Evolutionary conservation across 2,329 filamentous ascomycete genomes (phyloP).

Genomic region (Fusarium mexicanum): DNA sequence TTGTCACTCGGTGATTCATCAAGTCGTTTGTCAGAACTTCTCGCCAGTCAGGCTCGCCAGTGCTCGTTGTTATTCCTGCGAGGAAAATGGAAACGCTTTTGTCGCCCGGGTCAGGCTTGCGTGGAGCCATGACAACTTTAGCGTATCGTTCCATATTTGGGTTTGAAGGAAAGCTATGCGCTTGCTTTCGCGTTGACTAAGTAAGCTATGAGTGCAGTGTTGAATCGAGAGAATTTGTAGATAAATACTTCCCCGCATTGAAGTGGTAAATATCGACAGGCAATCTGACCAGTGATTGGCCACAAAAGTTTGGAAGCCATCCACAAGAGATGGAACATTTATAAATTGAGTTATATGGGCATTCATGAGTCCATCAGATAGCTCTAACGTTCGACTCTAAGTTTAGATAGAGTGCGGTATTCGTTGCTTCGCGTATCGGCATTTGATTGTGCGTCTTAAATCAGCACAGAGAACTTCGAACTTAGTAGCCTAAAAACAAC

Average conservation of each 20-base stretch:
- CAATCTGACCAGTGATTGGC: background rate
- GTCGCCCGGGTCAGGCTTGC: background rate
- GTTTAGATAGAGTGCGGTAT: too few relatives aligned
- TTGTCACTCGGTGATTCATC: constrained; percentile 57
- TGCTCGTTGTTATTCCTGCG: constrained; percentile 64
- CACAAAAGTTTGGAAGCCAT: background rate
- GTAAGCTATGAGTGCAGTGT: background rate
- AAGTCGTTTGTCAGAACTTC: constrained; percentile 53
- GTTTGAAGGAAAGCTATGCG: too few relatives aligned
- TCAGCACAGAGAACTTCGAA: too few relatives aligned
- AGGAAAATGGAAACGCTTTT: constrained; percentile 59
- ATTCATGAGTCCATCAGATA: too few relatives aligned
- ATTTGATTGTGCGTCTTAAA: too few relatives aligned
- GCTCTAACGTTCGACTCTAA: too few relatives aligned
- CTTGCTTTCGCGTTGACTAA: background rate
- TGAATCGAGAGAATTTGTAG: background rate
- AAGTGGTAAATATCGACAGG: background rate
- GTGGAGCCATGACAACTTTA: constrained; percentile 10
- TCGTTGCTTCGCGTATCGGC: too few relatives aligned
- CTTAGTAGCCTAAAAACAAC: too few relatives aligned
- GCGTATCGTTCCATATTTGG: background rate
- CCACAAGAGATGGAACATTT: background rate
- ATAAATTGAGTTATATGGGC: background rate
- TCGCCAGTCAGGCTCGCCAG: constrained; percentile 61
- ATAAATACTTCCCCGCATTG: background rate